Conservation (phyloP, 306 rosid species). For the Carpinus viminea region DNA sequence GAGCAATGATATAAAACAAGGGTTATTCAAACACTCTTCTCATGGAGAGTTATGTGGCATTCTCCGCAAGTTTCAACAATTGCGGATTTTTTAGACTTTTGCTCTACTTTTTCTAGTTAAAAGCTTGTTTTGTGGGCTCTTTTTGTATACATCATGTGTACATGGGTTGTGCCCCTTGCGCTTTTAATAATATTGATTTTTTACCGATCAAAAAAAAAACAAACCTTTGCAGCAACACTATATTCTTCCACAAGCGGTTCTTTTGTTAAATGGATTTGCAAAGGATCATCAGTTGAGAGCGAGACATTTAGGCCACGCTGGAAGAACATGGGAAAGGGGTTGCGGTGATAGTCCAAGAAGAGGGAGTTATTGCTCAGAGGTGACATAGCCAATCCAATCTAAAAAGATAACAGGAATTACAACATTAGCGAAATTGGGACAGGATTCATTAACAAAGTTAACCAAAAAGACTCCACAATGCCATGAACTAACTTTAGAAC, state of each 20-base stretch:
- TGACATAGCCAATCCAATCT: slow-evolving; percentile 79
- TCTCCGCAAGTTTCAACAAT: too few relatives aligned
- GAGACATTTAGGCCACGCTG: slow-evolving; percentile 83
- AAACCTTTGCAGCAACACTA: slow-evolving; percentile 53
- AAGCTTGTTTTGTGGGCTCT: too few relatives aligned
- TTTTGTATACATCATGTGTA: too few relatives aligned
- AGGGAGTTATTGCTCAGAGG: slow-evolving; percentile 89
- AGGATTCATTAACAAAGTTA: slow-evolving; percentile 4
- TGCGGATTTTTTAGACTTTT: too few relatives aligned
- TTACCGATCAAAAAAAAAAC: too few relatives aligned
- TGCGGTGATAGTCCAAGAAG: slow-evolving; percentile 81
- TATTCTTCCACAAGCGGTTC: slow-evolving; percentile 56
- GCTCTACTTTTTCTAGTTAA: too few relatives aligned
- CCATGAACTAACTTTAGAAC: slow-evolving; percentile 8
- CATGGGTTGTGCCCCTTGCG: too few relatives aligned
- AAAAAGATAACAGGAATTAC: slow-evolving; percentile 23
- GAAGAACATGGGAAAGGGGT: slow-evolving; percentile 82
- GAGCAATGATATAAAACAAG: background rate
- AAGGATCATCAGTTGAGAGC: slow-evolving; percentile 81
- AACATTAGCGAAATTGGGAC: slow-evolving; percentile 14
- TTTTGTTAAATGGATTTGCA: slow-evolving; percentile 52
- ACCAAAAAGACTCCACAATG: background rate
- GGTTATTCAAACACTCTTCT: too few relatives aligned
- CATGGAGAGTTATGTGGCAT: too few relatives aligned
- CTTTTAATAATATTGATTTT: too few relatives aligned